phyloP scores from a whole-genome alignment of 2,329 filamentous ascomycete genomes.

The Aspergillus ochraceus region DNA sequence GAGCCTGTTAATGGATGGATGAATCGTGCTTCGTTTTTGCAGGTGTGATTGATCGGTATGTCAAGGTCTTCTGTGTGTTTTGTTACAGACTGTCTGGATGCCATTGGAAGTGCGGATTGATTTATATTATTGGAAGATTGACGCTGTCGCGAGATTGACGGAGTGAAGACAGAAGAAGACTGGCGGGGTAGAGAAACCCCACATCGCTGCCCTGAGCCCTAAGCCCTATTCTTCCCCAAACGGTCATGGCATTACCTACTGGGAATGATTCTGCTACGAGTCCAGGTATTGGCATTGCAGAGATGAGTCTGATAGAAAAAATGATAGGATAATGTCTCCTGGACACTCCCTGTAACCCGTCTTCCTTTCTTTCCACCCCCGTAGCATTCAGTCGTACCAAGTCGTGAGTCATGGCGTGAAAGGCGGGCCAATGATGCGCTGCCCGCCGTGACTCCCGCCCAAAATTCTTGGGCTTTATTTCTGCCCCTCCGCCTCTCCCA shows the following conservation, averaged over 20 bases:
- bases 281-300: background rate
- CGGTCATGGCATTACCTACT: background rate
- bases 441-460: slow-evolving; percentile 29
- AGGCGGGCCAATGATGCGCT: slow-evolving; percentile 27
- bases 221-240: slow-evolving; percentile 19
- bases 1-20: slow-evolving; percentile 7
- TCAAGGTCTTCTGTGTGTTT: background rate
- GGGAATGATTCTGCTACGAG: too few species aligned
- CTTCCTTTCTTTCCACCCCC: background rate
- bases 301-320: background rate
- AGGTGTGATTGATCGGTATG: background rate
- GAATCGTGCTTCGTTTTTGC: background rate
- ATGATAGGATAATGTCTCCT: background rate
- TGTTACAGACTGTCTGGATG: background rate
- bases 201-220: slow-evolving; percentile 37
- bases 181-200: slow-evolving; percentile 30
- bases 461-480: slow-evolving; percentile 29
- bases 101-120: background rate
- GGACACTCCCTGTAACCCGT: background rate
- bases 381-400: background rate
- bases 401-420: slow-evolving; percentile 2
- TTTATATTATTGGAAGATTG: background rate
- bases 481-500: slow-evolving; percentile 18
- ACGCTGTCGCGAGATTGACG: background rate
- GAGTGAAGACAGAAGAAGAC: background rate